Conservation (phyloP, 1,284 basidiomycete genomes). For the Leccinum subatratum region DNA sequence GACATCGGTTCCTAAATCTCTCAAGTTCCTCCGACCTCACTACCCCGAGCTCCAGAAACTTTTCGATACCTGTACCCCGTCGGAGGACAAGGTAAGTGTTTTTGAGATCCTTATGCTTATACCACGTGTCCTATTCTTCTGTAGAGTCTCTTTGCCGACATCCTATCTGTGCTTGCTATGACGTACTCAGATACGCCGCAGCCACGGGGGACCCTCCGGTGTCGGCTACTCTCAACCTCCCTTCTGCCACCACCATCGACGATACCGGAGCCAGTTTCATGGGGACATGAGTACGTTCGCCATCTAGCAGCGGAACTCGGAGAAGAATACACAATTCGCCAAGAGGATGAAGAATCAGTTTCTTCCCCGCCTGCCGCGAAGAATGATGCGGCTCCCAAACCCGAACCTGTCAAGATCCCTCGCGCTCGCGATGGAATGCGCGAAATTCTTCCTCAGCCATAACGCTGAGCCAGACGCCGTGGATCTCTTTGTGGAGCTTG, state of each 20-base stretch:
- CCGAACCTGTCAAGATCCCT: conserved; percentile 31
- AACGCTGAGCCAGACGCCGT: conserved; percentile 99
- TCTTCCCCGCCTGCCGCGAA: conserved; percentile 31
- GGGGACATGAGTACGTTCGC: conserved; percentile 99
- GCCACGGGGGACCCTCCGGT: conserved; percentile 89
- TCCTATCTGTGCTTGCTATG: conserved; percentile 99
- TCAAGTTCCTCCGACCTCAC: conserved; percentile 96
- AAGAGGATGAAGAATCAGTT: conserved; percentile 43
- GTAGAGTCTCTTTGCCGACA: conserved; percentile 94
- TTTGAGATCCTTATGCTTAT: neutral
- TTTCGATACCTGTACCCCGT: conserved; percentile 75
- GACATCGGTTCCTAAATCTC: conserved; percentile 99
- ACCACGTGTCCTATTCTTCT: conserved; percentile 11
- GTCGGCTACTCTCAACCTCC: conserved; percentile 80
- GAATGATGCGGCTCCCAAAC: conserved; percentile 27
- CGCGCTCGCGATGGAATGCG: conserved; percentile 79
- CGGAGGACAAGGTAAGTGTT: conserved; percentile 69
- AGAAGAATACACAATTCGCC: conserved; percentile 78
- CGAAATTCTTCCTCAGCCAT: conserved; percentile 87
- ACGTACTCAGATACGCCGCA: conserved; percentile 95
- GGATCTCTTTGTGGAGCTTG: conserved; percentile 91
- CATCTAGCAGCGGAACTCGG: conserved; percentile 96
- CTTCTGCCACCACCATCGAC: conserved; percentile 59
- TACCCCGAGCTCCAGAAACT: conserved; percentile 84
- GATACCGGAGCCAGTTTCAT: conserved; percentile 84